Evolutionary conservation across 352 stramenopile species (phyloP).

Genomic region (Phytophthora multivora): DNA sequence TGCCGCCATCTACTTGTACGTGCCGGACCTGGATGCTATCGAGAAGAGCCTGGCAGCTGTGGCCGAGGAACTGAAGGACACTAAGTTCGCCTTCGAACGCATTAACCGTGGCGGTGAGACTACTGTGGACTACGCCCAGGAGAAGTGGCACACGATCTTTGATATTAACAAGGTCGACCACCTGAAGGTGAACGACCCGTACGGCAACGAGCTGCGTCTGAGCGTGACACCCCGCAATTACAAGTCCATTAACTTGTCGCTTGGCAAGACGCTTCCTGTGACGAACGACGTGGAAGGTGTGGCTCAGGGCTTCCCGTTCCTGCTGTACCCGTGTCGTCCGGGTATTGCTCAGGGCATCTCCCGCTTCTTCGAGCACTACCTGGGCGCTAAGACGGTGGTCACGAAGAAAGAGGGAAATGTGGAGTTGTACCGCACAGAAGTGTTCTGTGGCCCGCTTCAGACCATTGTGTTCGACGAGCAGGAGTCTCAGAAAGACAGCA

Average conservation of each 20-base stretch:
- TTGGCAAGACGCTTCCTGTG: constrained; percentile 57
- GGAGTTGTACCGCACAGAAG: constrained; percentile 46
- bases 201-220: constrained; percentile 60
- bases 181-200: constrained; percentile 65
- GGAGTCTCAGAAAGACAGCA: constrained; percentile 52
- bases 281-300: constrained; percentile 47
- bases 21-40: constrained; percentile 58
- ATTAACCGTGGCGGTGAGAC: constrained; percentile 57
- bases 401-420: constrained; percentile 43
- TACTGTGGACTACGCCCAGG: constrained; percentile 52
- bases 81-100: constrained; percentile 55
- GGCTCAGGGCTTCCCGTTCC: constrained; percentile 60
- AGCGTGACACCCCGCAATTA: constrained; percentile 64
- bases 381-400: constrained; percentile 58
- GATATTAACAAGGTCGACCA: constrained; percentile 60
- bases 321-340: constrained; percentile 61
- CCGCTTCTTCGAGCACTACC: constrained; percentile 74
- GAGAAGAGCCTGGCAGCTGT: constrained; percentile 55
- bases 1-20: constrained; percentile 64
- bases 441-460: constrained; percentile 63
- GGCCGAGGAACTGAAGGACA: constrained; percentile 52
- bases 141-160: constrained; percentile 61
- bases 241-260: constrained; percentile 59
- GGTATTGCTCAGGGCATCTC: constrained; percentile 62
- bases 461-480: constrained; percentile 69